phyloP scores from a whole-genome alignment of 1,284 basidiomycete species.

The Phylloboletellus chloephorus region DNA sequence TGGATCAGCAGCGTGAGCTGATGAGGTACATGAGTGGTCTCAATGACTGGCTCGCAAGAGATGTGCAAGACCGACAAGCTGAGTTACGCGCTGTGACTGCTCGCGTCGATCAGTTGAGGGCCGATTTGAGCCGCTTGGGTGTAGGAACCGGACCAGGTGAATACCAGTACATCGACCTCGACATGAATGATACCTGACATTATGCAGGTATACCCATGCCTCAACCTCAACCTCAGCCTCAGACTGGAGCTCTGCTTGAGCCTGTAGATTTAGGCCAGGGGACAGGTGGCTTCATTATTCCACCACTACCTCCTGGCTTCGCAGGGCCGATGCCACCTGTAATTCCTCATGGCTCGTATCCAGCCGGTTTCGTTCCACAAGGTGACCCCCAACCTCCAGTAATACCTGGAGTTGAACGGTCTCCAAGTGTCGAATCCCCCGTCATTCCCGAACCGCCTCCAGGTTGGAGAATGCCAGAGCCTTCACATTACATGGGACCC shows the following conservation, averaged over 20 bases:
- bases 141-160: constrained; percentile 22
- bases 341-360: constrained; percentile 18
- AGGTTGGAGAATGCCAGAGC: constrained; percentile 27
- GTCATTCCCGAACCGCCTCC: constrained; percentile 24
- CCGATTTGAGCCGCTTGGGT: constrained; percentile 40
- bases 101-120: constrained; percentile 55
- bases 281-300: constrained; percentile 21
- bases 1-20: constrained; percentile 71
- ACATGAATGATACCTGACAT: constrained; percentile 7
- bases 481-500: constrained; percentile 10
- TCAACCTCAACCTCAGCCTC: constrained; percentile 17
- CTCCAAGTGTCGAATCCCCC: constrained; percentile 12
- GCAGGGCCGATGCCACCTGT: constrained; percentile 18
- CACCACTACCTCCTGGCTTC: constrained; percentile 18
- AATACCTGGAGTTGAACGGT: constrained; percentile 22
- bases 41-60: constrained; percentile 69
- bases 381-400: constrained; percentile 18
- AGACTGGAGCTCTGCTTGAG: not conserved
- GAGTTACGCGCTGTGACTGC: constrained; percentile 62
- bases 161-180: not conserved
- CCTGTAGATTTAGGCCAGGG: constrained; percentile 10
- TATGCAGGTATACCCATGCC: constrained; percentile 27
- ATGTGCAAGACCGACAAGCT: constrained; percentile 67
- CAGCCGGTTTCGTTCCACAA: constrained; percentile 32
- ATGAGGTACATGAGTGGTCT: constrained; percentile 69